Base-by-base conservation (phyloP, 1,139 yeast species). In the Yamadazyma songkhlaensis region DNA sequence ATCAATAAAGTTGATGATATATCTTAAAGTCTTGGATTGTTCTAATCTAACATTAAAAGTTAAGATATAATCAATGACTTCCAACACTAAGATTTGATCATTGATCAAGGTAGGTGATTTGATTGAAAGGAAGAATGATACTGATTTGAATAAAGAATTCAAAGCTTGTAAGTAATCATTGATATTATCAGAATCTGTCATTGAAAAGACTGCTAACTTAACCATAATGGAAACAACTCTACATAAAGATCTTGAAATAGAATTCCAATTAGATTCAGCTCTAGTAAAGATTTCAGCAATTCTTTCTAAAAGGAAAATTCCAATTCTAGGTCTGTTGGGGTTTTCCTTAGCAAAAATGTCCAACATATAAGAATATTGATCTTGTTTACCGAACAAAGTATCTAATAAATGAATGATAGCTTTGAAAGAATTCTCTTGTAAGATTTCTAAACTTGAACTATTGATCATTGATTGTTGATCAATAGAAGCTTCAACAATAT, bases 371-470 rank as follows among this genome's bases (percentile, higher is more conserved):
- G 74, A 63, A 56, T 79, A 79, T 49, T 79, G 84, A 42, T 79
- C 82, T 52, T 80, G 82, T 54, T 80, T 76, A 6, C 84, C 86
- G 48, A 81, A 66, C n/a, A 80, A 69, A 31, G 79, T 68, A 56
- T 82, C 87, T 31, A 83, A 57, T 41, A 81, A 61, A 46, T 79
- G 82, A 29, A 81, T 73, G 32, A 79, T 65, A 2, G 84, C 74
- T 48, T 75, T 77, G 54, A 81, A 81, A 7, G 59, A 44, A 43
- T 62, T 60, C 31, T 66, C 72, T 37, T 55, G 62, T 25, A 70
- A 55, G 32, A 62, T 62, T 37, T 66, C 72, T 46, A 57, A 51
- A 36, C 62, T 55, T 15, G 28, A 20, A 10, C 64, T 53, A 34
- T 55, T 46, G 7, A 43, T 40, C 22, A 15, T 10, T 2, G 29